A percentile compares a stretch with the other conserved stretches of the same genome.
Evolutionary conservation across 768 basidiomycete genomes (phyloP).

Genomic region (Boletellus sp.): DNA sequence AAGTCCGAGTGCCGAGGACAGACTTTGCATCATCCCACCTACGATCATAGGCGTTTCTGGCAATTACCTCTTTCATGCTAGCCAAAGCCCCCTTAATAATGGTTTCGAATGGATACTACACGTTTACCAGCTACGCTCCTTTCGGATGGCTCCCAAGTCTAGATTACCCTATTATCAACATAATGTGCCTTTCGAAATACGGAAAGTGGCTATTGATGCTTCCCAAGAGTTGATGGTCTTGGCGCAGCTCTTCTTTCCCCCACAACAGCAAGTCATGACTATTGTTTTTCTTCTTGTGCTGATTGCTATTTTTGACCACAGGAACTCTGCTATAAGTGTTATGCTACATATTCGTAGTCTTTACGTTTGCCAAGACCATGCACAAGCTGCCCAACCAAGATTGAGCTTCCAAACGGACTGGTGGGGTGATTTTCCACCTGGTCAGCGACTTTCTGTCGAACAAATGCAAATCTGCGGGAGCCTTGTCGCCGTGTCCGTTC

Average conservation of each 20-base stretch:
- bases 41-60: slow-evolving; percentile 33
- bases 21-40: slow-evolving; percentile 28
- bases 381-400: slow-evolving; percentile 34
- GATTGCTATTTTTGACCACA: slow-evolving; percentile 7
- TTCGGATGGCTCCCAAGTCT: slow-evolving; percentile 24
- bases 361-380: slow-evolving; percentile 54
- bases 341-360: slow-evolving; percentile 51
- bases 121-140: slow-evolving; percentile 33
- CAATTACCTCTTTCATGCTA: slow-evolving; percentile 33
- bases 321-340: slow-evolving; percentile 24
- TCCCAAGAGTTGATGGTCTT: slow-evolving; percentile 30
- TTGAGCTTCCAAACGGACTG: slow-evolving; percentile 32
- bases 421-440: slow-evolving; percentile 32
- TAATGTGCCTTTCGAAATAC: slow-evolving; percentile 32
- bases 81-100: slow-evolving; percentile 31
- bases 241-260: slow-evolving; percentile 29
- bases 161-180: slow-evolving; percentile 30
- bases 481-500: slow-evolving; percentile 24
- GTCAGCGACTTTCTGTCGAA: slow-evolving; percentile 30
- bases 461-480: slow-evolving; percentile 28
- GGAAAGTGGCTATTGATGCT: slow-evolving; percentile 31
- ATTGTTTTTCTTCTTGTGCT: background rate
- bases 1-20: slow-evolving; percentile 31
- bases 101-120: slow-evolving; percentile 32
- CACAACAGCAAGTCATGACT: slow-evolving; percentile 20